These are phyloP conservation scores for Niebla homalea DNA, from an alignment of 495 filamentous ascomycete species.

Conservation along the genomic window DNA sequence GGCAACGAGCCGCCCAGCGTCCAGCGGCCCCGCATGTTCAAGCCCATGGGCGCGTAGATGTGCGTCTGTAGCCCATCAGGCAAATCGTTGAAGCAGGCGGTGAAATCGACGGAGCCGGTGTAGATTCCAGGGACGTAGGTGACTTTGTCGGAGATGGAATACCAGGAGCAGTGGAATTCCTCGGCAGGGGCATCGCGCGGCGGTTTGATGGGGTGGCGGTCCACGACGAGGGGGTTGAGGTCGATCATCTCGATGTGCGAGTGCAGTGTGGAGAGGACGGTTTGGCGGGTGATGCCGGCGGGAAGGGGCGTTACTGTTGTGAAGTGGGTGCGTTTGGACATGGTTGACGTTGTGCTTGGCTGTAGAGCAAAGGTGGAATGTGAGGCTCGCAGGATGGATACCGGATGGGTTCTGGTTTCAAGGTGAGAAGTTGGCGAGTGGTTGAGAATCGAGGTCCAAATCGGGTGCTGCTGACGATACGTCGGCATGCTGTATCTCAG, in stretches of 20 bases:
- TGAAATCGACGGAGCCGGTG: slow-evolving; percentile 57
- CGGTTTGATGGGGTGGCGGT: slow-evolving; percentile 47
- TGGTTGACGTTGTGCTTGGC: neutral
- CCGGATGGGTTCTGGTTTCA: too few relatives aligned
- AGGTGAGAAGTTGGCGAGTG: too few relatives aligned
- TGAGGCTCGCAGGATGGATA: too few relatives aligned
- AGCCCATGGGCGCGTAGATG: slow-evolving; percentile 52
- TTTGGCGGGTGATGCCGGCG: slow-evolving; percentile 46
- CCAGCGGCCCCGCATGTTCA: slow-evolving; percentile 61
- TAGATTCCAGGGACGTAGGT: slow-evolving; percentile 53
- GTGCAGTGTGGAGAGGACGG: slow-evolving; percentile 56
- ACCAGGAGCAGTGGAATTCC: slow-evolving; percentile 58
- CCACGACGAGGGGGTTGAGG: slow-evolving; percentile 64
- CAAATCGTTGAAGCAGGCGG: slow-evolving; percentile 59
- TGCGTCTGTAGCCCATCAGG: slow-evolving; percentile 60
- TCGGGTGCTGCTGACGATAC: too few relatives aligned
- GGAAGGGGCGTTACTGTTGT: slow-evolving; percentile 64
- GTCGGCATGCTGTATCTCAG: too few relatives aligned
- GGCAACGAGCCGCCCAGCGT: slow-evolving; percentile 46
- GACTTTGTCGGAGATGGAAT: slow-evolving; percentile 49
- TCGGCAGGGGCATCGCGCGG: slow-evolving; percentile 50
- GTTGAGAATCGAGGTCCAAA: too few relatives aligned
- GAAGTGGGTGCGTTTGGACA: slow-evolving; percentile 34
- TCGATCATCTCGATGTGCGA: slow-evolving; percentile 67
- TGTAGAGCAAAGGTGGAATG: neutral